These are phyloP conservation scores for Solanum bulbocastanum DNA, from an alignment of 257 asterid species.

Conservation along the genomic window DNA sequence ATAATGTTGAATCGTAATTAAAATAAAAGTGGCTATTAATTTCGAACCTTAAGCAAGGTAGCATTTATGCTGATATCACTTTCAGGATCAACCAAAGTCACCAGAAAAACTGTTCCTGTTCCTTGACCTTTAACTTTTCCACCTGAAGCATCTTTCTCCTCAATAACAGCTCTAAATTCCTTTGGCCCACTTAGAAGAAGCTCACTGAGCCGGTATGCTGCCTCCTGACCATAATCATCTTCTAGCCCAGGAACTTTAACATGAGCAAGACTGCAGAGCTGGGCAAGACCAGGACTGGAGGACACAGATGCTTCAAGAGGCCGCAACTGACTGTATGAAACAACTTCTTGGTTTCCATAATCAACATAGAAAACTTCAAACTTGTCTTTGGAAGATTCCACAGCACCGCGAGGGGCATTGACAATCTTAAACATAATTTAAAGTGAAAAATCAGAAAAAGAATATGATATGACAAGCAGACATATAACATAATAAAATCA, in stretches of 20 bases:
- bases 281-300: constrained; percentile 72
- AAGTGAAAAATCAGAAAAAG: background rate
- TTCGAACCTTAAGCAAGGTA: constrained; percentile 59
- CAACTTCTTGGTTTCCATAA: constrained; percentile 86
- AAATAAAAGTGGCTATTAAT: background rate
- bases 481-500: background rate
- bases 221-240: constrained; percentile 90
- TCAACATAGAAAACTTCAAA: constrained; percentile 92
- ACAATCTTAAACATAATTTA: constrained; percentile 45
- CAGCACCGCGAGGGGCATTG: constrained; percentile 68
- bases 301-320: constrained; percentile 78
- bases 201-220: constrained; percentile 62
- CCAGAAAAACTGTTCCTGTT: constrained; percentile 67
- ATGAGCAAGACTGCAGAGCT: constrained; percentile 78
- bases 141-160: constrained; percentile 82
- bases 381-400: constrained; percentile 56
- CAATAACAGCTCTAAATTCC: constrained; percentile 70
- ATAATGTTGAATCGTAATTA: background rate
- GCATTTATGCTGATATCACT: constrained; percentile 69
- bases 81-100: constrained; percentile 60
- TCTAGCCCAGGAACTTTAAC: constrained; percentile 72
- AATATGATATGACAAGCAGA: background rate
- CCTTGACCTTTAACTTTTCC: constrained; percentile 98
- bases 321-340: constrained; percentile 63
- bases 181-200: constrained; percentile 46